Evolutionary conservation across 177 flowering plant species (phyloP), one percentile per base, ranked within the genome.

Genomic region (Tripterygium wilfordii): DNA sequence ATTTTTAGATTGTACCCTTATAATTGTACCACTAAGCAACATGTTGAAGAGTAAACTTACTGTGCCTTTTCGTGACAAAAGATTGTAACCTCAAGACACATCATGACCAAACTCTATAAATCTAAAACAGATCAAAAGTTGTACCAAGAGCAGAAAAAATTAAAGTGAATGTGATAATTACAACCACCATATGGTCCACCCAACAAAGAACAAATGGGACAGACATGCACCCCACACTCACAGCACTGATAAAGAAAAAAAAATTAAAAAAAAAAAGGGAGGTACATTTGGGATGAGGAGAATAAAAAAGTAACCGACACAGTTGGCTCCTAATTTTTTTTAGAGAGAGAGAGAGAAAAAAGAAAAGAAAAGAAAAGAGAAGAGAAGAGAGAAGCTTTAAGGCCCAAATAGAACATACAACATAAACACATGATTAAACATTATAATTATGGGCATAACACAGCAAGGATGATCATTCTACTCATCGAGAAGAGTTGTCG

Each of bases 91-190:
- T 36, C 45, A 50, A 36, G 13, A 21, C 20, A 37, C 41, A 26
- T 6, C 8, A 10, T 26, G 20, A 28, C 26, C 10, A 29, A 47
- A 42, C 38, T 42, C 46, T 51, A 53, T 46, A 53, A 46, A 35
- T 41, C 49, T 21, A n/a, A 23, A 31, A 49, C 47, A 58, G 48
- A 26, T 26, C 1, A 51, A 54, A 53, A 48, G 60, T 49, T 38
- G 49, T 29, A 51, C 12, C 45, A 36, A 35, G 55, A 47, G 51
- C 37, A 31, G 40, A 33, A 25, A 46, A 62, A 45, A 28, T 12
- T 25, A 45, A 53, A 48, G 56, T 31, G 8, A 25, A 26, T 27
- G 49, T 58, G 52, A 61, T 64, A 65, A 61, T 68, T 68, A 68
- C 73, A 61, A 39, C 61, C 42, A 64, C 63, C 59, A 50, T 17